phyloP scores from a whole-genome alignment of 2,329 filamentous ascomycete species.

The Alternaria novae-zelandiae region DNA sequence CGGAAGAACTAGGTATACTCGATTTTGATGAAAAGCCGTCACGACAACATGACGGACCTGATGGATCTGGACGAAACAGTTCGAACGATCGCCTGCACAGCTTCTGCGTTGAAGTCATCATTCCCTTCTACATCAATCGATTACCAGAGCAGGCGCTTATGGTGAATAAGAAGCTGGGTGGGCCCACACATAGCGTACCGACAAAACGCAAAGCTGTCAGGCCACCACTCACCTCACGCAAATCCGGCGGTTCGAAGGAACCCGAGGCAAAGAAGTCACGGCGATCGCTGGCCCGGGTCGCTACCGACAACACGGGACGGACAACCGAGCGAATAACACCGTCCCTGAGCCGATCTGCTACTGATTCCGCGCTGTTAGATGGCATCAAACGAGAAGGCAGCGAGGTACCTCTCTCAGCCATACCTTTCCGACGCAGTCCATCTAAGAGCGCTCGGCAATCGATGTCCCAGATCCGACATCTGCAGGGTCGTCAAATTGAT shows the following conservation, averaged over 20 bases:
- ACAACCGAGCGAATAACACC: conserved; percentile 61
- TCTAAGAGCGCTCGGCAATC: conserved; percentile 45
- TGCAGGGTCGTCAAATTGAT: conserved; percentile 61
- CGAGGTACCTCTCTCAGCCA: conserved; percentile 62
- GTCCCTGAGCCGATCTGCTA: conserved; percentile 72
- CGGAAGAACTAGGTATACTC: conserved; percentile 63
- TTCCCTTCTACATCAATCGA: conserved; percentile 81
- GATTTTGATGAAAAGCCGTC: conserved; percentile 40
- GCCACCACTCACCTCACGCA: conserved; percentile 36
- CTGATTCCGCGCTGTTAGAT: conserved; percentile 64
- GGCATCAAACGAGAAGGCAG: conserved; percentile 73
- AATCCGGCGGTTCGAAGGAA: conserved; percentile 50
- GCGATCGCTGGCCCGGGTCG: conserved; percentile 66
- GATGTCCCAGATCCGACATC: conserved; percentile 52
- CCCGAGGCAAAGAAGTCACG: conserved; percentile 51
- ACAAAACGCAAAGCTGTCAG: conserved; percentile 57
- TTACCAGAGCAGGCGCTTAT: conserved; percentile 73
- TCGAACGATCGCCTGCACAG: conserved; percentile 69
- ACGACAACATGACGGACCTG: conserved; percentile 29
- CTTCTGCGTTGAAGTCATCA: conserved; percentile 81
- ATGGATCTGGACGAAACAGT: conserved; percentile 28
- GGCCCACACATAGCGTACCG: conserved; percentile 68
- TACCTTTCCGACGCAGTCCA: conserved; percentile 57
- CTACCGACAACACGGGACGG: conserved; percentile 62
- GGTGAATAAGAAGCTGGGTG: conserved; percentile 78